phyloP scores from a whole-genome alignment of 768 basidiomycete genomes.

The Podaxis sp. region DNA sequence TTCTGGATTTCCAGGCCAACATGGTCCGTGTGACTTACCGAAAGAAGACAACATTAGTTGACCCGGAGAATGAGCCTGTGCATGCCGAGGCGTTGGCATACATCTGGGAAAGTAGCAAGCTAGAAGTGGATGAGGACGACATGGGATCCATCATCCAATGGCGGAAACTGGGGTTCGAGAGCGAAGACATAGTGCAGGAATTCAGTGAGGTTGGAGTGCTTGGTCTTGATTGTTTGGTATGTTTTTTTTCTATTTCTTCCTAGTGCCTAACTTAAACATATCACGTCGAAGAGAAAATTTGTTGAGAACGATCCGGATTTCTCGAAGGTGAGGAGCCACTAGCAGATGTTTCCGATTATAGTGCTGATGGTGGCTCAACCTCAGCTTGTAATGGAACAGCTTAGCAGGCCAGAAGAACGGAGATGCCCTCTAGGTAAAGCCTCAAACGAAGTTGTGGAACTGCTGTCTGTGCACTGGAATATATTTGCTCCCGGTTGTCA shows the following conservation, averaged over 20 bases:
- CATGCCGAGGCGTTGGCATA: slow-evolving; percentile 59
- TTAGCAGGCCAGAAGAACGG: slow-evolving; percentile 68
- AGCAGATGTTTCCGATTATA: not conserved
- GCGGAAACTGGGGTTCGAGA: slow-evolving; percentile 76
- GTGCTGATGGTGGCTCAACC: slow-evolving; percentile 12
- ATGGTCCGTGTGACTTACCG: slow-evolving; percentile 76
- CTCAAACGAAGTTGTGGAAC: slow-evolving; percentile 83
- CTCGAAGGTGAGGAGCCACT: slow-evolving; percentile 51
- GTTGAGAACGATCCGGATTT: slow-evolving; percentile 74
- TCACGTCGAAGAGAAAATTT: slow-evolving; percentile 53
- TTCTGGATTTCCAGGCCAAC: slow-evolving; percentile 88
- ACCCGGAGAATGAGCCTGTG: slow-evolving; percentile 59
- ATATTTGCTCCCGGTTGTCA: slow-evolving; percentile 84
- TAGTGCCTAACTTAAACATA: not conserved
- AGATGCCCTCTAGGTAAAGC: slow-evolving; percentile 83
- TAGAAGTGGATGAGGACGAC: slow-evolving; percentile 52
- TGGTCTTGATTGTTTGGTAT: slow-evolving; percentile 79
- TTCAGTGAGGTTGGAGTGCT: slow-evolving; percentile 78
- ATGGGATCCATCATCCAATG: slow-evolving; percentile 60
- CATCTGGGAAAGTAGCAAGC: slow-evolving; percentile 66
- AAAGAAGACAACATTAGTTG: slow-evolving; percentile 78
- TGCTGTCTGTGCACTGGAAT: slow-evolving; percentile 82
- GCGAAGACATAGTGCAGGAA: slow-evolving; percentile 73
- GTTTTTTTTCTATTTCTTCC: slow-evolving; percentile 21
- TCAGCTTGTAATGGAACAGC: slow-evolving; percentile 80